Evolutionary conservation across 2,329 filamentous ascomycete species (phyloP), one percentile per base, ranked within the genome.

Genomic region (Colletotrichum sp.): DNA sequence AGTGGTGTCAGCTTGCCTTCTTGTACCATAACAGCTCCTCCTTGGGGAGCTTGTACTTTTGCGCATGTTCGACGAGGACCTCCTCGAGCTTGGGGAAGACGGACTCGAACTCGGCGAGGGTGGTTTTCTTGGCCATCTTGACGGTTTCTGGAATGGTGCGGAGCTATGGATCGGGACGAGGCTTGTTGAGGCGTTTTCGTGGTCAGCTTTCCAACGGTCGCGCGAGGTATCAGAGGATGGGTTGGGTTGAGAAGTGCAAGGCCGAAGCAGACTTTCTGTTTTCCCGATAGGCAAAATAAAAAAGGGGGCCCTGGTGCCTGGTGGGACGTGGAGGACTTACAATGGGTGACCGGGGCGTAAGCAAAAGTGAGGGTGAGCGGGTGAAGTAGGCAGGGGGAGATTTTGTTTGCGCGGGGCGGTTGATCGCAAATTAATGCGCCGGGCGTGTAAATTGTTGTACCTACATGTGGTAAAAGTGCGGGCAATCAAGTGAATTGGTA

Each of bases 21-120:
- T 95, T 93, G 86, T 95, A 96, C 96, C 96, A 99, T 81, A 95
- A 90, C 76, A 96, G 87, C 77, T 96, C 94, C 85, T 94, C 91
- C 80, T 94, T 86, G 70, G 97, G 96, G 34, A 98, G 89, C 77
- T 96, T 96, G 89, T 98, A 98, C 81, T 92, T 89, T 84, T 92
- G 91, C 80, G 94, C 94, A 87, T 97, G 93, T 78, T 92, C 92
- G 80, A 96, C 90, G 74, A 99, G 89, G 82, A 96, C 95, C 84
- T 95, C 91, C 82, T 96, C 92, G 79, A 99, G 92, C 86, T 93
- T 93, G 72, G 95, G 95, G 88, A 96, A 99, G 84, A 98, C 91
- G 62, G 92, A 89, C 90, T 99, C 96, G 85, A 99, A 99, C 82
- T 98, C 93, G 82, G 94, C 89, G 75, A 96, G 92, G 65, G 93